Percentiles rank a stretch among this genome's conserved stretches.
Evolutionary conservation across 2,329 filamentous ascomycete genomes (phyloP).

Genomic region (Verticillium klebahnii): DNA sequence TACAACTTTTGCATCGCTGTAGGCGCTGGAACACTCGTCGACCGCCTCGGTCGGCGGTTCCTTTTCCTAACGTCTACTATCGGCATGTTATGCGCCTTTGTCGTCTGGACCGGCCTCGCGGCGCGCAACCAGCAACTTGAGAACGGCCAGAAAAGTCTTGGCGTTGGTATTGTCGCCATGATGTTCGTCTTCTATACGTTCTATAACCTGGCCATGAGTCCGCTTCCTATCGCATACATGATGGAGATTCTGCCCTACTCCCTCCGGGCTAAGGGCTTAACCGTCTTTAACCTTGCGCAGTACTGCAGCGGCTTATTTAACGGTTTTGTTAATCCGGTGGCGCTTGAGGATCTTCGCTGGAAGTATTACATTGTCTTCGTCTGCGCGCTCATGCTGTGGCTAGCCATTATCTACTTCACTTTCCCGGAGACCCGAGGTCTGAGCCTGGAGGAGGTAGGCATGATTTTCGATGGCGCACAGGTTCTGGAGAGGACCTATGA

Average conservation of each 20-base stretch:
- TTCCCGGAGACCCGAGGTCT: conserved; percentile 13
- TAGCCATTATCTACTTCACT: too few species aligned
- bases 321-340: conserved; percentile 31
- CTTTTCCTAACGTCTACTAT: conserved; percentile 26
- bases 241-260: conserved; percentile 17
- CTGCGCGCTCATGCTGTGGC: conserved; percentile 20
- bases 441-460: conserved; percentile 22
- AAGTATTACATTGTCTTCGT: conserved; percentile 35
- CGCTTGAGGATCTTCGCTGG: conserved; percentile 30
- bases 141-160: conserved; percentile 23
- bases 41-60: conserved; percentile 9
- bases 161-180: conserved; percentile 38
- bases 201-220: conserved; percentile 38
- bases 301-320: conserved; percentile 22
- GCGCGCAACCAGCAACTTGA: neutral
- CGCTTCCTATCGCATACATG: conserved; percentile 34
- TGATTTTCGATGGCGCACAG: conserved; percentile 15
- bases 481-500: neutral
- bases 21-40: conserved; percentile 26
- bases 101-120: conserved; percentile 19
- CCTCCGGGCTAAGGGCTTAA: conserved; percentile 19
- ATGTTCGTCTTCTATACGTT: conserved; percentile 39
- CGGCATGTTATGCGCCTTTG: conserved; percentile 14
- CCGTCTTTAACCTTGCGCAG: conserved; percentile 17
- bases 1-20: conserved; percentile 13